These are phyloP conservation scores for Aspergillaceae sp. DNA, from an alignment of 2,329 filamentous ascomycete species.

Conservation along the genomic window DNA sequence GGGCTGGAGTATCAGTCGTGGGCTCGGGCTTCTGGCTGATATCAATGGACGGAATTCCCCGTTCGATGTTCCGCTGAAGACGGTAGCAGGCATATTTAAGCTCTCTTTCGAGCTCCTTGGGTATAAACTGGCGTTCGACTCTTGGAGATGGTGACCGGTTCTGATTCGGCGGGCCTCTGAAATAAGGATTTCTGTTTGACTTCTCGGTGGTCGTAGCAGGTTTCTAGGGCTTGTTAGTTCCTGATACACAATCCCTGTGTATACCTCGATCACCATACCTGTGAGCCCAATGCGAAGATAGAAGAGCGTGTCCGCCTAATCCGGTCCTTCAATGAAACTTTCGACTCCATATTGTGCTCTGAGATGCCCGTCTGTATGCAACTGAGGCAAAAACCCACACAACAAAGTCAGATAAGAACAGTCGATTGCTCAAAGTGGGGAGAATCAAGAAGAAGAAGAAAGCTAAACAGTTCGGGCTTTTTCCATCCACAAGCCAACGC, in stretches of 20 bases:
- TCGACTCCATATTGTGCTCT: slow-evolving; percentile 8
- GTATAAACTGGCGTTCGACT: slow-evolving; percentile 26
- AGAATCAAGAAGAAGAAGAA: background rate
- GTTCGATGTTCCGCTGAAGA: slow-evolving; percentile 23
- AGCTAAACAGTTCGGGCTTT: too few relatives aligned
- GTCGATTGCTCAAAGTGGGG: too few relatives aligned
- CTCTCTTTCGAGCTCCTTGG: slow-evolving; percentile 25
- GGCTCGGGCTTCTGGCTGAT: background rate
- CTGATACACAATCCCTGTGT: background rate
- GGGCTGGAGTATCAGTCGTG: too few relatives aligned
- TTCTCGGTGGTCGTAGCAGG: too few relatives aligned
- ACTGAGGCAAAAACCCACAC: background rate
- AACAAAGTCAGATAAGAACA: background rate
- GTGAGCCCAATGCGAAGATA: slow-evolving; percentile 10
- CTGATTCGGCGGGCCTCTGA: background rate
- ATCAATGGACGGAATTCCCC: background rate
- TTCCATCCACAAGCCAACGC: background rate
- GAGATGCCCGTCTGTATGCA: background rate
- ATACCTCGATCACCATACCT: slow-evolving; percentile 15
- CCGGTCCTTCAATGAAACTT: slow-evolving; percentile 4
- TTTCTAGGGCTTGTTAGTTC: background rate
- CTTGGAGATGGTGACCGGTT: slow-evolving; percentile 22
- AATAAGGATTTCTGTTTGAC: too few relatives aligned
- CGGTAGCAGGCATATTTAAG: slow-evolving; percentile 28
- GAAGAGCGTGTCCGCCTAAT: slow-evolving; percentile 9